A percentile compares a stretch with the other conserved stretches of the same genome.
phyloP scores from a whole-genome alignment of 1,284 basidiomycete genomes.

The Entoloma clypeatum region DNA sequence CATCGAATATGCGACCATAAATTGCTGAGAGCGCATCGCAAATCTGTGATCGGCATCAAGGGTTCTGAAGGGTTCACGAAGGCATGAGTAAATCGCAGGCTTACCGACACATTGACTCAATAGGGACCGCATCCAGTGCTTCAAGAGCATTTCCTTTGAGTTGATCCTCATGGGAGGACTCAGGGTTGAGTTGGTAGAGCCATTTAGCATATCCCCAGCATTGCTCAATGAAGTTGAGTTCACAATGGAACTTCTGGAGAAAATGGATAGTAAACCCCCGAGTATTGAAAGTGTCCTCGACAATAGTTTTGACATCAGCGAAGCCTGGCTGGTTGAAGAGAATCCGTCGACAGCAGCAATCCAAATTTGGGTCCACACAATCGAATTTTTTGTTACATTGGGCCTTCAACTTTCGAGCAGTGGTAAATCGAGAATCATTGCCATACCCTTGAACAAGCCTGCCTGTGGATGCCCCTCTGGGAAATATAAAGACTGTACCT shows the following conservation, averaged over 20 bases:
- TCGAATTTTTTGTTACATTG: conserved; percentile 23
- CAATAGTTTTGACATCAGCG: conserved; percentile 19
- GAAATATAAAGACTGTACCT: conserved; percentile 8
- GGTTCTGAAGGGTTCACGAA: no score
- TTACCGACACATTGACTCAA: no score
- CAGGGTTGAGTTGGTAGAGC: conserved; percentile 13
- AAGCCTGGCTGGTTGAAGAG: conserved; percentile 33
- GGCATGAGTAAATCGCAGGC: no score
- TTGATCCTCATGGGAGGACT: not conserved
- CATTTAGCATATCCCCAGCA: conserved; percentile 29
- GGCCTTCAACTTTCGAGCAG: conserved; percentile 3
- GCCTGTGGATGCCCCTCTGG: conserved; percentile 13
- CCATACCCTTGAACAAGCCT: conserved; percentile 20
- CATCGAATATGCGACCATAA: no score
- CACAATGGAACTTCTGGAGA: conserved; percentile 30
- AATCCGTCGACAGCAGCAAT: conserved; percentile 27
- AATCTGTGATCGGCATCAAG: no score
- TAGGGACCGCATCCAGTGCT: not conserved
- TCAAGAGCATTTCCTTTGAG: not conserved
- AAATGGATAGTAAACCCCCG: conserved; percentile 19
- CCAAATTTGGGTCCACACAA: conserved; percentile 10
- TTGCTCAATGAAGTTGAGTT: conserved; percentile 16
- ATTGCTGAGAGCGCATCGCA: no score
- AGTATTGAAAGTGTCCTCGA: conserved; percentile 18
- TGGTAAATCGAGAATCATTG: conserved; percentile 6